Percentiles rank a stretch among this genome's conserved stretches.
These are phyloP conservation scores for Colletotrichum caudatum DNA, from an alignment of 2,329 filamentous ascomycete genomes.

Conservation along the genomic window DNA sequence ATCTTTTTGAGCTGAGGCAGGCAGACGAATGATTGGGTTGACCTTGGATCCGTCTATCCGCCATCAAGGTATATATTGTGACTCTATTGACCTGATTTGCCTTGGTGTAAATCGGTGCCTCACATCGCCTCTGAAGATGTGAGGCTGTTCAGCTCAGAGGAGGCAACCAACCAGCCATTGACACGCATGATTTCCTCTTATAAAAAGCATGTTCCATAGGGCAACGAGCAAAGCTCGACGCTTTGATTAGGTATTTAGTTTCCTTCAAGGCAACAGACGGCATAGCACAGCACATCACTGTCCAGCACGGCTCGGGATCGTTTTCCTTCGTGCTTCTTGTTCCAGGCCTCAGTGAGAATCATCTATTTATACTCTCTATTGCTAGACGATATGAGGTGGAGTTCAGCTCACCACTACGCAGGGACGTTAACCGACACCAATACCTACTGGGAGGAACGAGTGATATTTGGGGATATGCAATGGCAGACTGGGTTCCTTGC, in stretches of 20 bases:
- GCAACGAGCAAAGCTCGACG: neutral
- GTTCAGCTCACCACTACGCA: neutral
- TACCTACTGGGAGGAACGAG: neutral
- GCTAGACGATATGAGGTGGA: neutral
- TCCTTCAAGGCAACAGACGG: neutral
- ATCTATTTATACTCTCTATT: neutral
- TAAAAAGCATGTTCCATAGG: neutral
- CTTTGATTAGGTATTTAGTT: too few species aligned
- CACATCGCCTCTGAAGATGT: constrained; percentile 17
- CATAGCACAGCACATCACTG: neutral
- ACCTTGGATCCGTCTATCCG: constrained; percentile 1
- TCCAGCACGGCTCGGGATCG: neutral
- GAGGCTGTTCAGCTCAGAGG: neutral
- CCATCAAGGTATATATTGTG: constrained; percentile 4
- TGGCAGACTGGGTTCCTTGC: neutral
- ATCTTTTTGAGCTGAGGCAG: neutral
- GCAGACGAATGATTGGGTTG: neutral
- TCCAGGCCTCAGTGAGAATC: neutral
- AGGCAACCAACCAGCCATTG: neutral
- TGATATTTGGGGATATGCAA: neutral
- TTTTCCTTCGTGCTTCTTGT: neutral
- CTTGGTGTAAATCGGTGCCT: constrained; percentile 9
- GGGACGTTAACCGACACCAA: neutral
- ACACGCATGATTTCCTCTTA: neutral
- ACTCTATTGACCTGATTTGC: neutral